Conservation (phyloP, 371 early-diverging fungal genomes). For the Phascolomyces articulosus region DNA sequence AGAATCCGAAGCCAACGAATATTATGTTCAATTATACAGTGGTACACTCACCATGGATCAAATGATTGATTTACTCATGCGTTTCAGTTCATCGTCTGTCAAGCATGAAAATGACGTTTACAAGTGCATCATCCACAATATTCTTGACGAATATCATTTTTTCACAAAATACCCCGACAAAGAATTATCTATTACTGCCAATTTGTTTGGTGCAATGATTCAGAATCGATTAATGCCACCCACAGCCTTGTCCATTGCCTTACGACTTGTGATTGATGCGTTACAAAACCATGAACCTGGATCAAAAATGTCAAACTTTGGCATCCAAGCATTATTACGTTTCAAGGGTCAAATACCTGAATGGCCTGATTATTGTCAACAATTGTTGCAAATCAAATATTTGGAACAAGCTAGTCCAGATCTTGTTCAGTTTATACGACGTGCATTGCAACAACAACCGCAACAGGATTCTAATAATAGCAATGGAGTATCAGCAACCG, state of each 20-base stretch:
- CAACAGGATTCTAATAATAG: slow-evolving; percentile 6
- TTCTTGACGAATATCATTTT: slow-evolving; percentile 94
- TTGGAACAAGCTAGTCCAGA: slow-evolving; percentile 82
- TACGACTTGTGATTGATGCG: slow-evolving; percentile 86
- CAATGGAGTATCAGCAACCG: slow-evolving; percentile 1
- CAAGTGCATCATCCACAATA: slow-evolving; percentile 82
- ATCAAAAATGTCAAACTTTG: slow-evolving; percentile 90
- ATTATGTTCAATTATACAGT: slow-evolving; percentile 79
- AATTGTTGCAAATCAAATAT: slow-evolving; percentile 78
- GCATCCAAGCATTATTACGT: slow-evolving; percentile 82
- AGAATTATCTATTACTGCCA: slow-evolving; percentile 86
- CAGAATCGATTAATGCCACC: slow-evolving; percentile 83
- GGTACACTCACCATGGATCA: slow-evolving; percentile 75
- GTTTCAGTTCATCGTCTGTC: slow-evolving; percentile 71
- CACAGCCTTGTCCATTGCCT: slow-evolving; percentile 74
- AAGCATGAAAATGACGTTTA: slow-evolving; percentile 77
- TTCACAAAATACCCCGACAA: slow-evolving; percentile 94
- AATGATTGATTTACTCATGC: slow-evolving; percentile 73
- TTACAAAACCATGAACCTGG: slow-evolving; percentile 74
- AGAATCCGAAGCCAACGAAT: slow-evolving; percentile 78
- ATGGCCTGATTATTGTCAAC: slow-evolving; percentile 89
- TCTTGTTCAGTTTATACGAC: slow-evolving; percentile 54
- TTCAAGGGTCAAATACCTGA: slow-evolving; percentile 84
- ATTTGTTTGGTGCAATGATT: slow-evolving; percentile 88
- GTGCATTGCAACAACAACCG: slow-evolving; percentile 4